Evolutionary conservation across 2,329 filamentous ascomycete genomes (phyloP), one percentile per base, ranked within the genome.

Genomic region (Coleophoma crateriformis): DNA sequence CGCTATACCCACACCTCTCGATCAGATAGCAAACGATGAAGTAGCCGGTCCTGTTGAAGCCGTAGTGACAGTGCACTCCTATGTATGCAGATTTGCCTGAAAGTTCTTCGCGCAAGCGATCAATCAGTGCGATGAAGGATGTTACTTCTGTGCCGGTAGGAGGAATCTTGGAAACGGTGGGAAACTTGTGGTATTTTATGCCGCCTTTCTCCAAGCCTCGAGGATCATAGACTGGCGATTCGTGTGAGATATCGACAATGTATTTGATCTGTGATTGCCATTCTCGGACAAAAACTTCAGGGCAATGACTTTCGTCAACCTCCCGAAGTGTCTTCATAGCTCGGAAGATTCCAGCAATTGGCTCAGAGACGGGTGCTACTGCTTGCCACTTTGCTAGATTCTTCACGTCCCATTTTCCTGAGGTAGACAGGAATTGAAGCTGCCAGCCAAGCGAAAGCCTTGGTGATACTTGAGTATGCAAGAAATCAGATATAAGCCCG

Each of bases 391-490:
- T 97, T 51, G 80, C 83, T 11, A 96, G 76, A 62, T 97, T 97
- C 71, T 97, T 97, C 58, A 97, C 90, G 63, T 96, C 92, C 92
- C 92, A 97, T 70, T 97, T 97, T 3, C 91, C 91, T 58, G 90
- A 88, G 2, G 87, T 89, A 2, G 87, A 89, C 20, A 97, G 81
- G 61, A 94, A 86, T 60, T 92, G 87, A 14, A 97, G 75, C 68
- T 97, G 92, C 91, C 92, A 97, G 40, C 86, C 88, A 27, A 92
- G 80, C 1, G 84, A 88, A 13, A 96, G 78, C 8, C 90, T 83
- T 10, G 82, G 77, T 10, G 91, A 91, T 48, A 96, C 76, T 60
- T 90, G 79, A 3, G 77, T 75, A 15, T 82, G 76, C 27, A 96
- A 76, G 61, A 97, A 97, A 54, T 88, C 84, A 51, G 90, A 87